phyloP scores from a whole-genome alignment of 2,329 filamentous ascomycete species.

The Penicillium brevicompactum region DNA sequence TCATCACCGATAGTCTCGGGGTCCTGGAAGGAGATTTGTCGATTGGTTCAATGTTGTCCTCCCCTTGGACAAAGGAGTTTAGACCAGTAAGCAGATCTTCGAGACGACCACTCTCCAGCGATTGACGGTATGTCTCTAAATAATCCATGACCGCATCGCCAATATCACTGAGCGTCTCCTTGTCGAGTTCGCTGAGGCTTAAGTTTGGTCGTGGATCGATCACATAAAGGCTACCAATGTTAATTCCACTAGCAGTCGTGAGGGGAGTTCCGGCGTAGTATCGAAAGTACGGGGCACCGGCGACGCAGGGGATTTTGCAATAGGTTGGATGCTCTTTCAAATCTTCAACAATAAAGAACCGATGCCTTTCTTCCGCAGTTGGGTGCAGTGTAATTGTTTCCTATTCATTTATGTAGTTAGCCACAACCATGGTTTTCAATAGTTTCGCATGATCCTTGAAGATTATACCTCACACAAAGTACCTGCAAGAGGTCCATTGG shows the following conservation, averaged over 20 bases:
- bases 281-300: conserved; percentile 27
- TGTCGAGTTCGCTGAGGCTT: conserved; percentile 13
- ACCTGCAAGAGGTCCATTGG: conserved; percentile 35
- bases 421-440: background rate
- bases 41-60: background rate
- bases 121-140: conserved; percentile 24
- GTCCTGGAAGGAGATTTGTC: background rate
- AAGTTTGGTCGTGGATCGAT: conserved; percentile 24
- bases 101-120: conserved; percentile 13
- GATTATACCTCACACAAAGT: conserved; percentile 25
- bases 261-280: conserved; percentile 36
- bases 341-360: conserved; percentile 34
- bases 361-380: conserved; percentile 6
- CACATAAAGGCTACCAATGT: conserved; percentile 35
- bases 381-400: conserved; percentile 21
- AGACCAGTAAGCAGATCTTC: conserved; percentile 12
- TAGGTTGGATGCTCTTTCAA: conserved; percentile 36
- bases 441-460: background rate
- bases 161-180: conserved; percentile 25
- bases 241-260: conserved; percentile 32
- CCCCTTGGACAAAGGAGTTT: conserved; percentile 16
- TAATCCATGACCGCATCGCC: conserved; percentile 31
- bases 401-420: background rate
- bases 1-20: background rate
- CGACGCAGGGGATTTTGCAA: conserved; percentile 29